Base-by-base conservation (phyloP, 1,139 yeast species). In the Geotrichum candidum region DNA sequence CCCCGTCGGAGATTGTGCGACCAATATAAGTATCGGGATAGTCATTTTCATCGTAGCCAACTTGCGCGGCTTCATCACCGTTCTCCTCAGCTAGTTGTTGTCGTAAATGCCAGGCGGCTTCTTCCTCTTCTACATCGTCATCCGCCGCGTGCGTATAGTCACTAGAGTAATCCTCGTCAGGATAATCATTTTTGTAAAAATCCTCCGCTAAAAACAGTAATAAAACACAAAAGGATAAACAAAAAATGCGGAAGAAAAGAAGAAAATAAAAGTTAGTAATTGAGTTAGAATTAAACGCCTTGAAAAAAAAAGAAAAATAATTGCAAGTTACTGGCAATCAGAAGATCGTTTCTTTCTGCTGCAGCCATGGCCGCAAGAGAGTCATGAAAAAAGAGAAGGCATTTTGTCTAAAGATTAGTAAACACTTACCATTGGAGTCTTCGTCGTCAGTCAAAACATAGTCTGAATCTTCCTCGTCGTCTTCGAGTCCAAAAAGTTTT, bases 151-250 rank as follows among this genome's bases (percentile, higher is more conserved):
- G 15, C 11, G 23, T 31, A 38, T 5, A 48, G 27, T 27, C 54
- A 27, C 56, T 46, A 7, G 23, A 29, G 29, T 63, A 66, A n/a
- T 62, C 68, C 46, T 65, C 68, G 61, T 90, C 96, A 0, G 99
- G 99, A 70, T 94, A 94, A 70, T 94, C 98, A 74, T 94, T 94
- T 69, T 86, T 85, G 72, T 94, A 94, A 69, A 86, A 92, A 65
- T 89, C 91, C 74, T 94, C 98, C 15, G 96, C 73, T 68, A 53
- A 11, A 52, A 25, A 25, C 5, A 25, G 27, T 25, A 25, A 4
- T n/a, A 10, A 53, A 35, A 35, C 9, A 13, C 41, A 35, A 35
- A 11, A 35, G 15, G 41, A 11, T 6, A 35, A 35, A 6, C 27
- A 25, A 25, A 25, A 25, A 25, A 33, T 33, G 38, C 9, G 41